Conservation (phyloP, 495 filamentous ascomycete species). For the Recurvomyces mirabilis region DNA sequence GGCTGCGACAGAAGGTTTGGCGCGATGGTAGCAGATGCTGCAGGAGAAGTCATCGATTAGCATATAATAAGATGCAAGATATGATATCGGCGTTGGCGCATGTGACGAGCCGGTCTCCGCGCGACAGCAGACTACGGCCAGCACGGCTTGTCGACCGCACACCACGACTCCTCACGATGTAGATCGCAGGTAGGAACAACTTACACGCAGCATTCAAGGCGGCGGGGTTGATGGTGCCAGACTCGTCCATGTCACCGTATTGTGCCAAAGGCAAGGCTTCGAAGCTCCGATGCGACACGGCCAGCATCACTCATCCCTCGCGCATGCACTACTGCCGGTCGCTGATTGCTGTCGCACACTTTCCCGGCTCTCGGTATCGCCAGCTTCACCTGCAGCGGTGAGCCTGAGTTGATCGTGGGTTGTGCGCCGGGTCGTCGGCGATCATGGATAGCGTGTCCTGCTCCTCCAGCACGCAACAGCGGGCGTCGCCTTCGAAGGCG, state of each 20-base stretch:
- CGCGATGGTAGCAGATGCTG: conserved; percentile 12
- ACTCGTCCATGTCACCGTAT: conserved; percentile 53
- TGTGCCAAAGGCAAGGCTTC: conserved; percentile 7
- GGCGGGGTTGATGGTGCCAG: conserved; percentile 71
- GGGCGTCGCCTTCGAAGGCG: background rate
- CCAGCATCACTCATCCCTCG: conserved; percentile 22
- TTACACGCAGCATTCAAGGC: conserved; percentile 56
- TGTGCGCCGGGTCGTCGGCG: background rate
- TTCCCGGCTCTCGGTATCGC: conserved; percentile 4
- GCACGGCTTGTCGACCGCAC: too few species aligned
- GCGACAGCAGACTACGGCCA: too few species aligned
- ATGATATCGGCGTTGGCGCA: too few species aligned
- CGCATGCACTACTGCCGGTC: conserved; percentile 10
- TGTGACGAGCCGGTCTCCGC: too few species aligned
- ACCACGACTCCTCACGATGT: too few species aligned
- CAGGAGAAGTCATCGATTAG: conserved; percentile 3
- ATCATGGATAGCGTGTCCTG: conserved; percentile 12
- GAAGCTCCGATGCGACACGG: conserved; percentile 20
- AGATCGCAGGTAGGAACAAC: too few species aligned
- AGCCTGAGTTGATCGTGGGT: conserved; percentile 11
- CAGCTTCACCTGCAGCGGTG: conserved; percentile 13
- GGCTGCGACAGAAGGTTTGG: conserved; percentile 29
- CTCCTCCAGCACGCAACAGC: too few species aligned
- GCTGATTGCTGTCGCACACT: conserved; percentile 7
- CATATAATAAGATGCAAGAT: too few species aligned